These are phyloP conservation scores for Akanthomyces dipterigenus DNA, from an alignment of 2,329 filamentous ascomycete genomes.

Conservation along the genomic window DNA sequence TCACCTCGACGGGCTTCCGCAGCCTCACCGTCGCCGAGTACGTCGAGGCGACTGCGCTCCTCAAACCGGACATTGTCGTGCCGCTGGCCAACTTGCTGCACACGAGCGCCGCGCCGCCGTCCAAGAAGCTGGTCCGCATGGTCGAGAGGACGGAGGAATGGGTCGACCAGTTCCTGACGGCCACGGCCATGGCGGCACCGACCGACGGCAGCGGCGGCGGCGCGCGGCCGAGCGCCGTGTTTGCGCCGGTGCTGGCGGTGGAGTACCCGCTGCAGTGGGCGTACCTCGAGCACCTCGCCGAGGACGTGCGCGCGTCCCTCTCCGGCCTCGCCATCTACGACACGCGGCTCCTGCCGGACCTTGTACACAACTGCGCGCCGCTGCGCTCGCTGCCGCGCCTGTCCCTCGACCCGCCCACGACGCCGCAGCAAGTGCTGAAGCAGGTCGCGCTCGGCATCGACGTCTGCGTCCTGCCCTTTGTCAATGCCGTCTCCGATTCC, in stretches of 20 bases:
- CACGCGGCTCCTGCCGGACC: slow-evolving; percentile 57
- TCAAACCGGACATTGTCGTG: slow-evolving; percentile 75
- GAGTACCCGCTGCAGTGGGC: slow-evolving; percentile 68
- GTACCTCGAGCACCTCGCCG: slow-evolving; percentile 66
- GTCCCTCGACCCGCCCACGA: slow-evolving; percentile 61
- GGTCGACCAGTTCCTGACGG: slow-evolving; percentile 59
- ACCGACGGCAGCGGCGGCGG: slow-evolving; percentile 21
- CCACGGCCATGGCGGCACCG: slow-evolving; percentile 21
- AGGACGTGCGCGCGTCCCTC: slow-evolving; percentile 53
- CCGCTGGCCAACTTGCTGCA: slow-evolving; percentile 64
- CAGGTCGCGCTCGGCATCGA: slow-evolving; percentile 75
- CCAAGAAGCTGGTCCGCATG: slow-evolving; percentile 76
- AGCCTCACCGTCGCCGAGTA: slow-evolving; percentile 65
- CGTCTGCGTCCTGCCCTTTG: slow-evolving; percentile 69
- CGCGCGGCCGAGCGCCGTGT: slow-evolving; percentile 34
- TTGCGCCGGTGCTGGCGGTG: slow-evolving; percentile 68
- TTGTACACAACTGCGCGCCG: slow-evolving; percentile 43
- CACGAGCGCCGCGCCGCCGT: slow-evolving; percentile 44
- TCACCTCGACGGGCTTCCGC: slow-evolving; percentile 55
- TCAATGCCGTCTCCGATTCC: slow-evolving; percentile 68
- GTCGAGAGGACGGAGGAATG: slow-evolving; percentile 78
- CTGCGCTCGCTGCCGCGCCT: slow-evolving; percentile 64
- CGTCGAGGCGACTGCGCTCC: slow-evolving; percentile 51
- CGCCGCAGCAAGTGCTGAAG: slow-evolving; percentile 70
- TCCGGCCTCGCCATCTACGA: slow-evolving; percentile 75